Evolutionary conservation across 148 eudicot genomes (phyloP).

Genomic region (Fallopia convolvulus): DNA sequence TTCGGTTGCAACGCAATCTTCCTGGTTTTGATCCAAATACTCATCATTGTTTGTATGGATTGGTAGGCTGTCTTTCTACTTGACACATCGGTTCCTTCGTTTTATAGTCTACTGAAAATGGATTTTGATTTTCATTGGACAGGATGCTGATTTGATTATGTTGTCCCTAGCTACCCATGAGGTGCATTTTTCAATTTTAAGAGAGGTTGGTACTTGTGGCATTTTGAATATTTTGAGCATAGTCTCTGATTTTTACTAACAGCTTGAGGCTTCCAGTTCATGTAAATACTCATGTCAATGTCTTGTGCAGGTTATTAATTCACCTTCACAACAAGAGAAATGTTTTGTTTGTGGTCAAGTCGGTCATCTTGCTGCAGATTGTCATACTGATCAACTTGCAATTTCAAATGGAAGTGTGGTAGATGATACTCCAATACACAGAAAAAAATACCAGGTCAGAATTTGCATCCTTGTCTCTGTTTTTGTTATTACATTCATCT

Average conservation of each 20-base stretch:
- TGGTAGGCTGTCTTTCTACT: conserved; percentile 44
- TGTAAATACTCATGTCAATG: neutral
- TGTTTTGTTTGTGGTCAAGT: conserved; percentile 85
- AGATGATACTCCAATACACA: conserved; percentile 62
- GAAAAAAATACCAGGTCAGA: conserved; percentile 90
- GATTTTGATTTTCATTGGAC: conserved; percentile 17
- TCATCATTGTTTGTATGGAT: conserved; percentile 88
- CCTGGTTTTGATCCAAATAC: conserved; percentile 94
- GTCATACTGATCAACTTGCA: conserved; percentile 40
- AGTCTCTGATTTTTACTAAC: neutral
- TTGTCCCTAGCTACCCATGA: conserved; percentile 89
- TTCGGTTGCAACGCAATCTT: conserved; percentile 79
- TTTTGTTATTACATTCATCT: neutral
- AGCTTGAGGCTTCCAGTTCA: neutral
- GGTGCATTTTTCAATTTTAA: conserved; percentile 88
- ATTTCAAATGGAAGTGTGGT: conserved; percentile 35
- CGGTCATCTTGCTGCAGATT: conserved; percentile 94
- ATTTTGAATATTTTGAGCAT: neutral
- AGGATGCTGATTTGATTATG: conserved; percentile 99
- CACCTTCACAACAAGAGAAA: conserved; percentile 84
- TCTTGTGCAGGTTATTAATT: conserved; percentile 49
- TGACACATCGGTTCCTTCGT: neutral
- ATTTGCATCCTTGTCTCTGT: neutral
- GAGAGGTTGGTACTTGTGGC: conserved; percentile 64
- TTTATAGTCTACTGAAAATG: neutral